phyloP scores from a whole-genome alignment of 1,139 yeast species.

The Protomyces gravidus region DNA sequence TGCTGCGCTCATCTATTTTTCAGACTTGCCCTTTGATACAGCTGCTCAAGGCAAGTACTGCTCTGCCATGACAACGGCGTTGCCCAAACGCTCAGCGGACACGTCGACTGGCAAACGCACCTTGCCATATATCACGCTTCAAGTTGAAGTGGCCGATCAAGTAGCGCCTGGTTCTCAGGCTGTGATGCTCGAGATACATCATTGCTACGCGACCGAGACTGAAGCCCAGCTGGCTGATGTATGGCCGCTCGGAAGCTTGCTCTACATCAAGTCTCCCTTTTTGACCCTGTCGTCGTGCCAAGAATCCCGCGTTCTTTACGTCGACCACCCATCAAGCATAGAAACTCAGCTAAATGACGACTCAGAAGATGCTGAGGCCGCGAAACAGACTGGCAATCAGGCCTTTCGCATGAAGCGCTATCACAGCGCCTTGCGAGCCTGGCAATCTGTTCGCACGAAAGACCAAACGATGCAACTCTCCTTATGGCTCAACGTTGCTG shows the following conservation, averaged over 20 bases:
- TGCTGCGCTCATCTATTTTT: background rate
- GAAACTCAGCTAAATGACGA: background rate
- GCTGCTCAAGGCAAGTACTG: background rate
- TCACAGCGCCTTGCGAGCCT: background rate
- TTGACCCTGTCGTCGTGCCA: background rate
- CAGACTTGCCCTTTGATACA: background rate
- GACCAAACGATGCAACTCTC: background rate
- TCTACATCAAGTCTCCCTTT: constrained; percentile 12
- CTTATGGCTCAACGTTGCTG: background rate
- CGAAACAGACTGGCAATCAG: constrained; percentile 6
- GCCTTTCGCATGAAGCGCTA: constrained; percentile 5
- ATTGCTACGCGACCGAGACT: constrained; percentile 6
- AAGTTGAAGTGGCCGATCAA: background rate
- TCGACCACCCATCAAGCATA: constrained; percentile 21
- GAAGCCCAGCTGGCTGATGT: constrained; percentile 2
- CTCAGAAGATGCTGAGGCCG: background rate
- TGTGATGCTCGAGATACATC: constrained; percentile 3
- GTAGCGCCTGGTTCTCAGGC: background rate
- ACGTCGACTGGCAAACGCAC: background rate
- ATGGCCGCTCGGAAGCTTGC: constrained; percentile 5
- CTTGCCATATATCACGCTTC: background rate
- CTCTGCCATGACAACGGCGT: background rate
- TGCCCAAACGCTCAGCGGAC: background rate
- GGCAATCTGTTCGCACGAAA: background rate
- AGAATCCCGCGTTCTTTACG: constrained; percentile 6